phyloP scores from a whole-genome alignment of 2,329 filamentous ascomycete genomes.

The Aaosphaeria arxii region DNA sequence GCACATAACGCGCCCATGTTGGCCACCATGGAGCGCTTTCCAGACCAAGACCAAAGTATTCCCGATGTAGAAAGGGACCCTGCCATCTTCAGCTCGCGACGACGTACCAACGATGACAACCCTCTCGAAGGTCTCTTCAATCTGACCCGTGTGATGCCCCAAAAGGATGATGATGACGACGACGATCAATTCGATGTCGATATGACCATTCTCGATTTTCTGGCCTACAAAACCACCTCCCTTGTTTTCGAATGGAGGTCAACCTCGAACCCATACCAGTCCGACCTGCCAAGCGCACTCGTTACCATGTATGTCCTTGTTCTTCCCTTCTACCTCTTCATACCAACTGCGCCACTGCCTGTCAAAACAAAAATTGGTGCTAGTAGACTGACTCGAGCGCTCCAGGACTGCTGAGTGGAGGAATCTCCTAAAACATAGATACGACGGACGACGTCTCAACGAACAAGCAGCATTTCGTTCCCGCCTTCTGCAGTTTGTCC shows the following conservation, averaged over 20 bases:
- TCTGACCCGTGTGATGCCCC: conserved; percentile 26
- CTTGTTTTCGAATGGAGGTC: conserved; percentile 38
- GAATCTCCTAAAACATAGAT: conserved; percentile 40
- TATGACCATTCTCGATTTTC: conserved; percentile 56
- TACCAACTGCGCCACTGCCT: not conserved
- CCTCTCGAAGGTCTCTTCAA: conserved; percentile 26
- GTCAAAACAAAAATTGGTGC: not conserved
- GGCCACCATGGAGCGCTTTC: conserved; percentile 8
- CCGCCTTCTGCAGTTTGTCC: conserved; percentile 46
- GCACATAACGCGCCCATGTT: conserved; percentile 8
- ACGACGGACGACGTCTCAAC: conserved; percentile 34
- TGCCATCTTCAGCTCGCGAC: conserved; percentile 13
- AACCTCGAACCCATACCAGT: conserved; percentile 25
- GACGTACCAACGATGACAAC: conserved; percentile 13
- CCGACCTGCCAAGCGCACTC: conserved; percentile 29
- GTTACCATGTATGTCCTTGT: conserved; percentile 24
- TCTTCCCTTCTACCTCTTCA: too few species aligned
- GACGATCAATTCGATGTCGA: conserved; percentile 49
- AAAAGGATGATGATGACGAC: conserved; percentile 18
- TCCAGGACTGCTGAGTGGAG: conserved; percentile 37
- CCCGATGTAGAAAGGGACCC: conserved; percentile 23
- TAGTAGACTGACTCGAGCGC: too few species aligned
- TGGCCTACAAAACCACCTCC: conserved; percentile 47
- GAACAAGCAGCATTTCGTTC: conserved; percentile 47
- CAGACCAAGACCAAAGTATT: conserved; percentile 10